These are phyloP conservation scores for Beta lomatogona DNA, from an alignment of 179 eudicot species.

Conservation along the genomic window DNA sequence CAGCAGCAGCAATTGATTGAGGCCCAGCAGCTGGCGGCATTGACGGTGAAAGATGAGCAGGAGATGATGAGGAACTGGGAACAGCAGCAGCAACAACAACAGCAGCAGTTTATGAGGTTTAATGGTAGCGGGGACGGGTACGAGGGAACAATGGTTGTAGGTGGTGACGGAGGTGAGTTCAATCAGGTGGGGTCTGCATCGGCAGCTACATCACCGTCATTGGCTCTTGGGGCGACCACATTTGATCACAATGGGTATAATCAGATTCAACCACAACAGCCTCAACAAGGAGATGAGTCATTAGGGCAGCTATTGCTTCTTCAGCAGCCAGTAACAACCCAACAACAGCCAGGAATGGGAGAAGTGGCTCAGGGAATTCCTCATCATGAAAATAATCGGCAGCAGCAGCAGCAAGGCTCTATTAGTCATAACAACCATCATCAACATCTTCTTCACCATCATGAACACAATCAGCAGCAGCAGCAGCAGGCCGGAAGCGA, in stretches of 20 bases:
- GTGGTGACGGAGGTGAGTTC: slow-evolving; percentile 42
- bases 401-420: background rate
- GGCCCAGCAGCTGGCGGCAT: slow-evolving; percentile 59
- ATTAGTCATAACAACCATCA: background rate
- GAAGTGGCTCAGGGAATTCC: slow-evolving; percentile 9
- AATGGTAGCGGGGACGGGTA: slow-evolving; percentile 34
- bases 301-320: slow-evolving; percentile 47
- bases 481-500: slow-evolving; percentile 41
- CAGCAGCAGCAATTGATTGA: slow-evolving; percentile 34
- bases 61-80: slow-evolving; percentile 62
- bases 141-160: slow-evolving; percentile 27
- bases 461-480: slow-evolving; percentile 30
- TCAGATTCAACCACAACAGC: slow-evolving; percentile 43
- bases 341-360: slow-evolving; percentile 15
- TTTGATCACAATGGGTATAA: slow-evolving; percentile 36
- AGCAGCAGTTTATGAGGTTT: slow-evolving; percentile 37
- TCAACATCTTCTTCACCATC: slow-evolving; percentile 28
- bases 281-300: slow-evolving; percentile 36
- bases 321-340: slow-evolving; percentile 35
- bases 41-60: slow-evolving; percentile 59
- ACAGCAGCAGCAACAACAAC: slow-evolving; percentile 37
- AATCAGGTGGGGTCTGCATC: slow-evolving; percentile 30
- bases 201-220: slow-evolving; percentile 40
- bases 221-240: slow-evolving; percentile 48
- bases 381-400: slow-evolving; percentile 11